A percentile compares a stretch with the other conserved stretches of the same genome.
Conservation (phyloP, 495 filamentous ascomycete species). For the Hyaloscypha hepaticicola region DNA sequence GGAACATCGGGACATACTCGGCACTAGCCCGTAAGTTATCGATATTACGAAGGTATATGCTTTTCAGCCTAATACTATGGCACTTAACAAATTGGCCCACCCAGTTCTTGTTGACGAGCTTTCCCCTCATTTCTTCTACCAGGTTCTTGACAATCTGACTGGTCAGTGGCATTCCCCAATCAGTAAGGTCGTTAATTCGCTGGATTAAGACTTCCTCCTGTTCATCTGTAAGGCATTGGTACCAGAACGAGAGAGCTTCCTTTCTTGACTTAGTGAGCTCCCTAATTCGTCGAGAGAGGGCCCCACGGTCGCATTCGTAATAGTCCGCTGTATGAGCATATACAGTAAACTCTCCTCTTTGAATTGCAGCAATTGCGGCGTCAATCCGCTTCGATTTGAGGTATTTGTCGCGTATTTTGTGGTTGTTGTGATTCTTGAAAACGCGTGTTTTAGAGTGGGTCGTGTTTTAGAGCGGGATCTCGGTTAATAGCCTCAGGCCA, state of each 20-base stretch:
- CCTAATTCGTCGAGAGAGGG: conserved; percentile 4
- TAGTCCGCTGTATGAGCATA: neutral
- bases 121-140: conserved; percentile 13
- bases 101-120: conserved; percentile 12
- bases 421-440: too few species aligned
- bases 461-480: neutral
- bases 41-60: neutral
- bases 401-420: neutral
- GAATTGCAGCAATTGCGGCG: neutral
- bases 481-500: too few species aligned
- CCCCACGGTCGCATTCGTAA: neutral
- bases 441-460: neutral
- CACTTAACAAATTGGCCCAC: conserved; percentile 13
- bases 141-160: conserved; percentile 19
- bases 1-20: conserved; percentile 15
- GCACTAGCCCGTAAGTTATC: conserved; percentile 7
- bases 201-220: conserved; percentile 5
- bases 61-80: conserved; percentile 14
- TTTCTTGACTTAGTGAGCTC: neutral
- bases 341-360: neutral
- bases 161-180: conserved; percentile 3
- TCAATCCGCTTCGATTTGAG: conserved; percentile 1
- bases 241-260: neutral
- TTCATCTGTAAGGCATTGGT: conserved; percentile 8
- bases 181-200: conserved; percentile 15